A percentile compares a stretch with the other conserved stretches of the same genome.
Evolutionary conservation across 2,329 filamentous ascomycete species (phyloP).

Genomic region (Venturia carpophila): DNA sequence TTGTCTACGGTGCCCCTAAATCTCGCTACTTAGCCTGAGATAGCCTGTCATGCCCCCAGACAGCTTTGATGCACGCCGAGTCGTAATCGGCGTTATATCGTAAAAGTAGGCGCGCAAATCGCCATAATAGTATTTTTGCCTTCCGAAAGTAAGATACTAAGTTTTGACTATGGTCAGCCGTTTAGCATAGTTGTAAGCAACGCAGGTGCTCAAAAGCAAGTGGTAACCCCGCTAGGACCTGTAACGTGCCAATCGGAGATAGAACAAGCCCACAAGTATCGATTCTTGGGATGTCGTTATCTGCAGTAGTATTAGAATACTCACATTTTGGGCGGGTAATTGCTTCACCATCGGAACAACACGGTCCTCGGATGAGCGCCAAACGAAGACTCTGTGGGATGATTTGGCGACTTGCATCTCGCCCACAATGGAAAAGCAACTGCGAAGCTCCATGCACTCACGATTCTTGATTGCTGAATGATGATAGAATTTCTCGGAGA

Average conservation of each 20-base stretch:
- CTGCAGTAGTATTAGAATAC: background rate
- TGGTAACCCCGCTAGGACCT: background rate
- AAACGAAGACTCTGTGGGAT: background rate
- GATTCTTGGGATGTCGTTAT: background rate
- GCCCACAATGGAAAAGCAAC: background rate
- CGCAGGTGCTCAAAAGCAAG: background rate
- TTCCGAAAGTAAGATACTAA: background rate
- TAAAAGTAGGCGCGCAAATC: background rate
- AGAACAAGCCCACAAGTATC: background rate
- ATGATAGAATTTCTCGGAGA: slow-evolving; percentile 5
- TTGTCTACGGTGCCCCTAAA: background rate
- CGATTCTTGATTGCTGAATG: background rate
- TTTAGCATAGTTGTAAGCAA: background rate
- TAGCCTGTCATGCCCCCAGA: background rate
- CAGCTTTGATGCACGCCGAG: background rate
- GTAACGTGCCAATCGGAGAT: slow-evolving; percentile 7
- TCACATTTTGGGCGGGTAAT: background rate
- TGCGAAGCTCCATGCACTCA: background rate
- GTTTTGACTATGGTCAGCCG: background rate
- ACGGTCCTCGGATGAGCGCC: background rate
- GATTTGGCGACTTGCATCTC: background rate
- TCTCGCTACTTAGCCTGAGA: background rate
- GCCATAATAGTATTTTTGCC: background rate
- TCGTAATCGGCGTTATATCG: background rate
- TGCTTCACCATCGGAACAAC: background rate